A percentile compares a stretch with the other conserved stretches of the same genome.
These are phyloP conservation scores for Heritiera fomes DNA, from an alignment of 345 rosid species.

Conservation along the genomic window DNA sequence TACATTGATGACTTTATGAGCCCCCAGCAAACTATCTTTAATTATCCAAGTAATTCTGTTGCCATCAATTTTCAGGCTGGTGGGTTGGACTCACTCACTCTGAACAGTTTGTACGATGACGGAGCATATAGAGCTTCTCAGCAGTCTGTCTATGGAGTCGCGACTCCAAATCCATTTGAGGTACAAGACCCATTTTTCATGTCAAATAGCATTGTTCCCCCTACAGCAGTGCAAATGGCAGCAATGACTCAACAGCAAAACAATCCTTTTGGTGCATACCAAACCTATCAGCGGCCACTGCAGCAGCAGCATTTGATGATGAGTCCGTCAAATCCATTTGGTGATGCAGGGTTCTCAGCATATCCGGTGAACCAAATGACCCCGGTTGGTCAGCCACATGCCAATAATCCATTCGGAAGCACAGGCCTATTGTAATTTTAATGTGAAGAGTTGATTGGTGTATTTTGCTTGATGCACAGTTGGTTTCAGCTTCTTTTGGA, in stretches of 20 bases:
- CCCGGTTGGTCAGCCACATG: slow-evolving; percentile 42
- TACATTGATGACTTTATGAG: background rate
- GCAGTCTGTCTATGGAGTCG: slow-evolving; percentile 73
- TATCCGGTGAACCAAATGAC: slow-evolving; percentile 34
- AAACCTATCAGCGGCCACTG: slow-evolving; percentile 49
- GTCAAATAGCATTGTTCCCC: slow-evolving; percentile 51
- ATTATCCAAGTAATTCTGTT: background rate
- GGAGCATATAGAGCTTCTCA: slow-evolving; percentile 84
- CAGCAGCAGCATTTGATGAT: slow-evolving; percentile 53
- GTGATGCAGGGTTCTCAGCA: slow-evolving; percentile 55
- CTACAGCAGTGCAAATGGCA: slow-evolving; percentile 59
- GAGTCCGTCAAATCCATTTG: slow-evolving; percentile 72
- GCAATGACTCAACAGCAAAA: slow-evolving; percentile 51
- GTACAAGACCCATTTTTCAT: slow-evolving; percentile 69
- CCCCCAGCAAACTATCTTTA: background rate
- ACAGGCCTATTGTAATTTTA: slow-evolving; percentile 61
- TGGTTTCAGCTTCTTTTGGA: slow-evolving; percentile 25
- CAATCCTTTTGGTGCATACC: slow-evolving; percentile 74
- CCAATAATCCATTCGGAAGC: slow-evolving; percentile 77
- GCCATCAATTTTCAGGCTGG: slow-evolving; percentile 63
- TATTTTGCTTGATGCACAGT: slow-evolving; percentile 21
- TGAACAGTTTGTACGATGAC: slow-evolving; percentile 82
- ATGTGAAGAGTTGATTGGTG: slow-evolving; percentile 13
- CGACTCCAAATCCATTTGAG: slow-evolving; percentile 93
- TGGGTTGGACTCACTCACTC: slow-evolving; percentile 86